Percentiles rank a stretch among this genome's conserved stretches.
These are phyloP conservation scores for Lathyrus sativus DNA, from an alignment of 306 rosid genomes.

Conservation along the genomic window DNA sequence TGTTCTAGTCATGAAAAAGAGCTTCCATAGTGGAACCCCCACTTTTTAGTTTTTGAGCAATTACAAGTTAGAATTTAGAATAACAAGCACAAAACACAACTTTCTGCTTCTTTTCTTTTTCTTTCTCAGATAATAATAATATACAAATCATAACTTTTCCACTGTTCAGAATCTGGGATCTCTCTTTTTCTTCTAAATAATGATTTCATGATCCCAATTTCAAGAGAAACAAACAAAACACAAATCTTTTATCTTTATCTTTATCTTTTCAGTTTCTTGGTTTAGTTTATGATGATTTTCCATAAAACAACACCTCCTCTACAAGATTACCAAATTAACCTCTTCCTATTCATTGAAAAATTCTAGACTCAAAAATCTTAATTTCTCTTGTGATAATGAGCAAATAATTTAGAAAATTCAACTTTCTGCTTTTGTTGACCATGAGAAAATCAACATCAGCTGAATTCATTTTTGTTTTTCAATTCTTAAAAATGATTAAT, in stretches of 20 bases:
- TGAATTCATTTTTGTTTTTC: background rate
- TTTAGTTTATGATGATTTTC: constrained; percentile 2
- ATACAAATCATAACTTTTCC: constrained; percentile 15
- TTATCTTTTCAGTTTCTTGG: background rate
- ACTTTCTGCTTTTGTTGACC: constrained; percentile 37
- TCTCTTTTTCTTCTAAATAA: constrained; percentile 24
- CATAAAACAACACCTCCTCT: background rate
- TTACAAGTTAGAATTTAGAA: background rate
- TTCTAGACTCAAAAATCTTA: background rate
- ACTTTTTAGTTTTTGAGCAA: constrained; percentile 38
- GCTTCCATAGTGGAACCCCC: constrained; percentile 42
- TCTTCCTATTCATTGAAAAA: background rate
- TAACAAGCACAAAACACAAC: constrained; percentile 2
- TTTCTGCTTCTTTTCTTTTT: background rate
- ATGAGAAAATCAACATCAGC: constrained; percentile 12
- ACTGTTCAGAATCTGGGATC: constrained; percentile 19
- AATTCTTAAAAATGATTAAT: constrained; percentile 8
- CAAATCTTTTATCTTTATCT: background rate
- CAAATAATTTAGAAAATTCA: constrained; percentile 16
- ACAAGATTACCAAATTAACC: background rate
- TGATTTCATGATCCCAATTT: constrained; percentile 1
- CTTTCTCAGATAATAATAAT: background rate
- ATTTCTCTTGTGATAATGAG: no score
- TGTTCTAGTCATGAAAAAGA: constrained; percentile 10
- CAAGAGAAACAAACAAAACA: background rate